These are phyloP conservation scores for Harringtonia aguacate DNA, from an alignment of 2,329 filamentous ascomycete species.

Conservation along the genomic window DNA sequence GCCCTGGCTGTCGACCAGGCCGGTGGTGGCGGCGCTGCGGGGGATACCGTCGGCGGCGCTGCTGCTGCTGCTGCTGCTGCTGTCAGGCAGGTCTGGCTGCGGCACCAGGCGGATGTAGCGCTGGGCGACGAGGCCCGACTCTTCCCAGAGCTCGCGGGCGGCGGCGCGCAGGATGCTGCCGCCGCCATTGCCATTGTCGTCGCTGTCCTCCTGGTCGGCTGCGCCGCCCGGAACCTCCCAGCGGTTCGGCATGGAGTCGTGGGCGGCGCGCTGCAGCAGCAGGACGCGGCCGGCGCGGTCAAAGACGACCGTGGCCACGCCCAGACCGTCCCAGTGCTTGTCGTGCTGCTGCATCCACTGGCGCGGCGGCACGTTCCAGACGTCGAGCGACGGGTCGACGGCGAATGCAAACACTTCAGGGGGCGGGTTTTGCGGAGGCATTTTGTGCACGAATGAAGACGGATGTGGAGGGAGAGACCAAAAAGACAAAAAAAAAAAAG, in stretches of 20 bases:
- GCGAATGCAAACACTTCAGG: constrained; percentile 15
- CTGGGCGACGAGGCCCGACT: constrained; percentile 23
- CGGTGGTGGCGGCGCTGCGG: neutral
- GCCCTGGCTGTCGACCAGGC: constrained; percentile 4
- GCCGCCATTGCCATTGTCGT: neutral
- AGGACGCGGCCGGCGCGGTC: constrained; percentile 20
- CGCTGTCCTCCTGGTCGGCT: constrained; percentile 21
- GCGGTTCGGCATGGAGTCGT: constrained; percentile 25
- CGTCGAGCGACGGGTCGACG: constrained; percentile 10
- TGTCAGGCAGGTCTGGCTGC: neutral
- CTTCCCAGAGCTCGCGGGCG: constrained; percentile 31
- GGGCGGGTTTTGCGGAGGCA: constrained; percentile 3
- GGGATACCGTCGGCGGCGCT: too few species aligned
- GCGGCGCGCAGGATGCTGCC: constrained; percentile 22
- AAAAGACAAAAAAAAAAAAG: too few species aligned
- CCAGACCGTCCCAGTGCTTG: constrained; percentile 12
- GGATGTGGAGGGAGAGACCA: too few species aligned
- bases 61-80: too few species aligned
- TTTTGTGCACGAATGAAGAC: too few species aligned
- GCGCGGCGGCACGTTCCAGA: constrained; percentile 11
- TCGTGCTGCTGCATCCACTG: constrained; percentile 13
- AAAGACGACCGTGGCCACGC: constrained; percentile 19
- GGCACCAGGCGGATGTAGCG: constrained; percentile 14
- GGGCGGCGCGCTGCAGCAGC: constrained; percentile 26
- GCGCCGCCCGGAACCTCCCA: constrained; percentile 34